Evolutionary conservation across 345 rosid genomes (phyloP).

Genomic region (Citrus reticulata): DNA sequence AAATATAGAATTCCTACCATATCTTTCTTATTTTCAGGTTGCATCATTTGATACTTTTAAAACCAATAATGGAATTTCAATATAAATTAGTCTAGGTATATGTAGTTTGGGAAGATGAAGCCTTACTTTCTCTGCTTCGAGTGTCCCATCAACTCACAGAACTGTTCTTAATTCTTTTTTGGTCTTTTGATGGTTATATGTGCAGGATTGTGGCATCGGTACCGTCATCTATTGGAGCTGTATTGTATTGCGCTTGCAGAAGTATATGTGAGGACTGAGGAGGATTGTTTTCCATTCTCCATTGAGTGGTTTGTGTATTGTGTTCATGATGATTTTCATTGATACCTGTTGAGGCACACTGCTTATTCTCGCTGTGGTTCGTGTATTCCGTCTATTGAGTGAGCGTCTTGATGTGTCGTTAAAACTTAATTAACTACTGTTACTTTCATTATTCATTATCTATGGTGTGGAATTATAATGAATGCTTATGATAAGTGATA

Average conservation of each 20-base stretch:
- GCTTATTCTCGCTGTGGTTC: not conserved
- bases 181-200: not conserved
- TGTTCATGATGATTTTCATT: not conserved
- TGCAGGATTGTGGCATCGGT: slow-evolving; percentile 24
- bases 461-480: not conserved
- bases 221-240: slow-evolving; percentile 5
- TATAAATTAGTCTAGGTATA: not conserved
- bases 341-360: too few relatives aligned
- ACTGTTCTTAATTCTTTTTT: not conserved
- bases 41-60: not conserved
- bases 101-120: not conserved
- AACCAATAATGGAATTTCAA: not conserved
- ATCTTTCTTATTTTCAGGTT: not conserved
- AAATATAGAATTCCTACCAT: not conserved
- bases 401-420: not conserved
- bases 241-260: not conserved
- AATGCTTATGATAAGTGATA: too few relatives aligned
- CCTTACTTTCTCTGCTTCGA: not conserved
- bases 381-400: not conserved
- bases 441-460: not conserved
- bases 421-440: not conserved
- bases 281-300: not conserved
- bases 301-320: not conserved
- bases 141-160: not conserved
- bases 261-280: not conserved